Evolutionary conservation across 2,329 filamentous ascomycete genomes (phyloP).

Genomic region (Cladosporium sp.): DNA sequence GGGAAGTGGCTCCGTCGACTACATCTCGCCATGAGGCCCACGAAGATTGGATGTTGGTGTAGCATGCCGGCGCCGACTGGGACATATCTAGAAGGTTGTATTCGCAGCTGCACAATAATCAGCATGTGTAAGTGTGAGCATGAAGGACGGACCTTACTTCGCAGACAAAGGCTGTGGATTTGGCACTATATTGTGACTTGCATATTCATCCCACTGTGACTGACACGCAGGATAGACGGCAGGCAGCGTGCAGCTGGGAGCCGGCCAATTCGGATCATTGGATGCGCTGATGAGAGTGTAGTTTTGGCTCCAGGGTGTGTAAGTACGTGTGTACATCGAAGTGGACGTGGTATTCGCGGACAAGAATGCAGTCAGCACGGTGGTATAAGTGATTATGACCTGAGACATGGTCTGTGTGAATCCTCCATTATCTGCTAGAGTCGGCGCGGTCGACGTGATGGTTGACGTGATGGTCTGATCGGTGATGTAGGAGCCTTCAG

Average conservation of each 20-base stretch:
- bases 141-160: background rate
- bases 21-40: background rate
- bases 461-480: background rate
- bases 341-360: background rate
- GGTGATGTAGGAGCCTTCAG: background rate
- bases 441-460: background rate
- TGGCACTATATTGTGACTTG: background rate
- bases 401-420: background rate
- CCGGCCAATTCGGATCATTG: background rate
- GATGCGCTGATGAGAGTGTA: background rate
- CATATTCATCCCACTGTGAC: background rate
- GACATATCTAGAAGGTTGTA: background rate
- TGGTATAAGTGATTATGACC: background rate
- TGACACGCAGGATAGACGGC: background rate
- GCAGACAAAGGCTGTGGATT: background rate
- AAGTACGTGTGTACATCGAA: background rate
- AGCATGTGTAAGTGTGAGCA: background rate
- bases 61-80: background rate
- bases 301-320: background rate
- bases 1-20: background rate
- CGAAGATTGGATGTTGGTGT: background rate
- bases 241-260: background rate
- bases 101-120: background rate
- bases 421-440: background rate
- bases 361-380: background rate